These are phyloP conservation scores for Teratosphaeria pseudoeucalypti DNA, from an alignment of 2,329 filamentous ascomycete genomes.

Conservation along the genomic window DNA sequence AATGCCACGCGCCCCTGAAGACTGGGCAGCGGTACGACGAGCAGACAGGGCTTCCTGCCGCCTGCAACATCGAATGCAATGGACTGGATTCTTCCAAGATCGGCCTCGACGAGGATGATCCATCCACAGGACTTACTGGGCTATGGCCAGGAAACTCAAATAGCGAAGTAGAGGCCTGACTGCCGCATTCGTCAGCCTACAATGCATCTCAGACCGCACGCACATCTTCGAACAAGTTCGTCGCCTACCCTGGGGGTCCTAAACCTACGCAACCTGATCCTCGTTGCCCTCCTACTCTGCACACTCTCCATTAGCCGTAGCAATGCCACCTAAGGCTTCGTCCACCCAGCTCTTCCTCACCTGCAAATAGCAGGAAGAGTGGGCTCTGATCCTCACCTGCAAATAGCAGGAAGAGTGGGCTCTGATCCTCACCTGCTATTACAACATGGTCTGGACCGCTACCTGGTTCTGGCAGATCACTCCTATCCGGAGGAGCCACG, in stretches of 20 bases:
- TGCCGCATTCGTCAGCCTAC: conserved; percentile 17
- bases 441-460: conserved; percentile 42
- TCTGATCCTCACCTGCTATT: conserved; percentile 47
- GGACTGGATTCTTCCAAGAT: conserved; percentile 42
- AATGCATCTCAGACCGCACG: conserved; percentile 45
- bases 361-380: conserved; percentile 51
- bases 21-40: conserved; percentile 43
- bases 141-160: conserved; percentile 43
- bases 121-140: conserved; percentile 52
- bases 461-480: conserved; percentile 46
- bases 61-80: conserved; percentile 51
- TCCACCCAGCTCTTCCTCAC: conserved; percentile 36
- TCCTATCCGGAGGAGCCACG: no score
- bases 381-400: conserved; percentile 44
- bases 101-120: conserved; percentile 53
- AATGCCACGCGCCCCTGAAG: conserved; percentile 43
- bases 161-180: conserved; percentile 25
- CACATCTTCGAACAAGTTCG: conserved; percentile 43
- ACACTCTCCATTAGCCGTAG: conserved; percentile 6
- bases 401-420: conserved; percentile 53
- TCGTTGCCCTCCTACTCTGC: conserved; percentile 24
- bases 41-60: conserved; percentile 48
- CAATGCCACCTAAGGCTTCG: conserved; percentile 1
- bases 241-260: conserved; percentile 31
- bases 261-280: conserved; percentile 18